Evolutionary conservation across 768 basidiomycete genomes (phyloP).

Genomic region (Tylopilus felleus): DNA sequence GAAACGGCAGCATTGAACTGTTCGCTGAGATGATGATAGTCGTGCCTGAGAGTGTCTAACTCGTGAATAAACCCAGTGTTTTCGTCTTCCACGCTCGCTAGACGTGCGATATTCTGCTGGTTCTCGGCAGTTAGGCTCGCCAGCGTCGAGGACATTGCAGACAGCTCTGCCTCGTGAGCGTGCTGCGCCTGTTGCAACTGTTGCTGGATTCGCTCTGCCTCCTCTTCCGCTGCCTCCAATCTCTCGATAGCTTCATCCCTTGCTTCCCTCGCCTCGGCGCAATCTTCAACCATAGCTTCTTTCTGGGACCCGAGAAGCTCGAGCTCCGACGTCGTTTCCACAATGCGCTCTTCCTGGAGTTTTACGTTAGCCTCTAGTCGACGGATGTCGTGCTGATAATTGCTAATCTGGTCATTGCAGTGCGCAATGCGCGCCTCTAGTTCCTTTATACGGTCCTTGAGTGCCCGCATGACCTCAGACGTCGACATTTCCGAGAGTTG

Average conservation of each 20-base stretch:
- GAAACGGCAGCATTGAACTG: slow-evolving; percentile 5
- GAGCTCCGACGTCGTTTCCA: slow-evolving; percentile 67
- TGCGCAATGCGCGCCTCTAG: slow-evolving; percentile 63
- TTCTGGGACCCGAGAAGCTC: slow-evolving; percentile 66
- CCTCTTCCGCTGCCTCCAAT: slow-evolving; percentile 61
- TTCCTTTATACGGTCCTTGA: slow-evolving; percentile 65
- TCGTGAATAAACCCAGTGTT: slow-evolving; percentile 16
- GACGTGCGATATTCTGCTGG: slow-evolving; percentile 20
- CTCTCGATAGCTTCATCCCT: slow-evolving; percentile 59
- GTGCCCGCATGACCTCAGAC: slow-evolving; percentile 48
- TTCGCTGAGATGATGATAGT: slow-evolving; percentile 10
- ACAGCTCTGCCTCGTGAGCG: slow-evolving; percentile 35
- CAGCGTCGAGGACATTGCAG: slow-evolving; percentile 38
- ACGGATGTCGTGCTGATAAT: slow-evolving; percentile 76
- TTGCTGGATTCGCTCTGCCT: slow-evolving; percentile 46
- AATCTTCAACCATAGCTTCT: slow-evolving; percentile 82
- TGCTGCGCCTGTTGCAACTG: slow-evolving; percentile 16
- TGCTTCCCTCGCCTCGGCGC: slow-evolving; percentile 70
- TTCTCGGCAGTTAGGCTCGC: slow-evolving; percentile 35
- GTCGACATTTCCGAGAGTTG: slow-evolving; percentile 64
- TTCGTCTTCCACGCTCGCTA: slow-evolving; percentile 14
- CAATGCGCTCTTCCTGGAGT: slow-evolving; percentile 70
- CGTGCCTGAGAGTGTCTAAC: slow-evolving; percentile 11
- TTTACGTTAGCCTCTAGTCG: slow-evolving; percentile 71
- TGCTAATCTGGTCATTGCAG: slow-evolving; percentile 69